These are phyloP conservation scores for Lentinus polychrous DNA, from an alignment of 1,284 basidiomycete genomes.

Conservation along the genomic window DNA sequence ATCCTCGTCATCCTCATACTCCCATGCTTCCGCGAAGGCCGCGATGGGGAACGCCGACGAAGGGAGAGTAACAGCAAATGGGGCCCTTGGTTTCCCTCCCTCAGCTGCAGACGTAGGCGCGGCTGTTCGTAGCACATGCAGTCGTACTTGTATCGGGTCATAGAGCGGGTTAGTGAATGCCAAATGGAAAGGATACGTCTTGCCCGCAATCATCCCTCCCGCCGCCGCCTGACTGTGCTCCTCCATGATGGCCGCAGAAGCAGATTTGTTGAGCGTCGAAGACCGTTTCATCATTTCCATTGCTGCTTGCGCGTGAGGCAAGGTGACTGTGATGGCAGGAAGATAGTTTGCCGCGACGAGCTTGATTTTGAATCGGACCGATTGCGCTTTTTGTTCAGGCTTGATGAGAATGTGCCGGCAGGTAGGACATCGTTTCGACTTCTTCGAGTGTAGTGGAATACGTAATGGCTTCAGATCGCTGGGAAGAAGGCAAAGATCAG, in stretches of 20 bases:
- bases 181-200: slow-evolving; percentile 82
- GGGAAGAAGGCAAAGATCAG: slow-evolving; percentile 7
- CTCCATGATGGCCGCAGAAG: slow-evolving; percentile 30
- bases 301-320: slow-evolving; percentile 46
- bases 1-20: slow-evolving; percentile 89
- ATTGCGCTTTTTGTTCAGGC: slow-evolving; percentile 94
- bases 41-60: slow-evolving; percentile 73
- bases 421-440: slow-evolving; percentile 89
- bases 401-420: slow-evolving; percentile 98
- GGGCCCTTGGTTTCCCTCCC: slow-evolving; percentile 54
- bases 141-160: slow-evolving; percentile 84
- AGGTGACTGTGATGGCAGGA: slow-evolving; percentile 74
- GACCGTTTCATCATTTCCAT: slow-evolving; percentile 41
- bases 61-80: slow-evolving; percentile 74
- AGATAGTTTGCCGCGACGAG: slow-evolving; percentile 92
- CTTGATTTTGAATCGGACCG: slow-evolving; percentile 94
- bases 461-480: slow-evolving; percentile 83
- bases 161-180: slow-evolving; percentile 90
- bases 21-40: slow-evolving; percentile 91
- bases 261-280: slow-evolving; percentile 34
- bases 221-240: slow-evolving; percentile 30
- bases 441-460: slow-evolving; percentile 88
- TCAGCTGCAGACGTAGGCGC: slow-evolving; percentile 23
- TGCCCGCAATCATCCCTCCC: slow-evolving; percentile 58
- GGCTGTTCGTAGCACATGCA: slow-evolving; percentile 61